These are phyloP conservation scores for Canna indica DNA, from an alignment of 176 grass and related monocot species.

Conservation along the genomic window DNA sequence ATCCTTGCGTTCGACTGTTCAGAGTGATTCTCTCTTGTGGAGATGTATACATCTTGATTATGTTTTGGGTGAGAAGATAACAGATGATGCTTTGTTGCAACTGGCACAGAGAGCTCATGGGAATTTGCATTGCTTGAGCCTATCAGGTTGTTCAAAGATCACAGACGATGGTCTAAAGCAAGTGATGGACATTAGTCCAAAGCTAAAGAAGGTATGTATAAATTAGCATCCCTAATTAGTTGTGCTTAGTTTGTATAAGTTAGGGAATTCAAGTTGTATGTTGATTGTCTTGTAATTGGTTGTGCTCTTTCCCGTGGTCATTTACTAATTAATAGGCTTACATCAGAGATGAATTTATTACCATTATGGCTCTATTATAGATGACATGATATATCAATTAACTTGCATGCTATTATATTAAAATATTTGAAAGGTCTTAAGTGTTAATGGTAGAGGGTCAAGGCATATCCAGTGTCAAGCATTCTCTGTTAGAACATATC, in stretches of 20 bases:
- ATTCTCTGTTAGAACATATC: no score
- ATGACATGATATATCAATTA: not conserved
- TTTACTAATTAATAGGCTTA: not conserved
- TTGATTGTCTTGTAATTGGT: slow-evolving; percentile 6
- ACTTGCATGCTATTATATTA: no score
- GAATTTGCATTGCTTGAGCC: slow-evolving; percentile 42
- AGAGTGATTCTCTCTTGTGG: slow-evolving; percentile 37
- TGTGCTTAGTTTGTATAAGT: no score
- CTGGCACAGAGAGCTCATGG: slow-evolving; percentile 40
- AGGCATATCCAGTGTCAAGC: no score
- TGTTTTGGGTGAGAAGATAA: slow-evolving; percentile 36
- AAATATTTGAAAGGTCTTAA: no score
- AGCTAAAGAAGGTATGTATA: slow-evolving; percentile 66
- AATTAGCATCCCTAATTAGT: not conserved
- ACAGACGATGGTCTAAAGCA: slow-evolving; percentile 69
- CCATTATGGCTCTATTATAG: not conserved
- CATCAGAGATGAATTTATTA: not conserved
- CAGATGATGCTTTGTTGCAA: slow-evolving; percentile 42
- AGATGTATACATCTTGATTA: slow-evolving; percentile 51
- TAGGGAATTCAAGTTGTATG: no score
- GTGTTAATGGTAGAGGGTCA: no score
- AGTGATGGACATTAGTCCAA: slow-evolving; percentile 49
- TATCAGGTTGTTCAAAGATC: slow-evolving; percentile 42
- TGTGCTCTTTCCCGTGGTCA: slow-evolving; percentile 1
- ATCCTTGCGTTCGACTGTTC: slow-evolving; percentile 34